These are phyloP conservation scores for Pythium apleroticum DNA, from an alignment of 352 stramenopile genomes.

Conservation along the genomic window DNA sequence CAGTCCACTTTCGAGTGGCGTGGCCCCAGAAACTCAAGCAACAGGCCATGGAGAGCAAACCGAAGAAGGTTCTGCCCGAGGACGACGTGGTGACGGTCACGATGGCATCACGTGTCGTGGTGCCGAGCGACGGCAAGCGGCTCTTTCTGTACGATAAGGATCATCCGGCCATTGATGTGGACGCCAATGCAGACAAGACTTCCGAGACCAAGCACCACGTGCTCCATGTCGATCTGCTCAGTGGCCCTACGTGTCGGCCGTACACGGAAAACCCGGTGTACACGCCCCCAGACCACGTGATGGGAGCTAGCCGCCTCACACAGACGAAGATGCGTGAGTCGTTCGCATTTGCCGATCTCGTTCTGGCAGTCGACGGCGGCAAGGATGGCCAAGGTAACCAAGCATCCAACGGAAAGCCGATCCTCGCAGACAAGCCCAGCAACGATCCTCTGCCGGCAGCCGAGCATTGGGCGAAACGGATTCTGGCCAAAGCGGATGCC, in stretches of 20 bases:
- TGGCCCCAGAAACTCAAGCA: slow-evolving; percentile 71
- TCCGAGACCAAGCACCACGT: slow-evolving; percentile 33
- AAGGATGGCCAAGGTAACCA: slow-evolving; percentile 8
- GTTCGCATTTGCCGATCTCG: slow-evolving; percentile 68
- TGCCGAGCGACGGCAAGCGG: slow-evolving; percentile 76
- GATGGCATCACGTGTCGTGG: slow-evolving; percentile 59
- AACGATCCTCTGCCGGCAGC: slow-evolving; percentile 25
- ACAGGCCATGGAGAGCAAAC: slow-evolving; percentile 53
- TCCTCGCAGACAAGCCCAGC: slow-evolving; percentile 9
- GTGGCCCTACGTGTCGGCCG: slow-evolving; percentile 53
- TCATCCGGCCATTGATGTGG: slow-evolving; percentile 28
- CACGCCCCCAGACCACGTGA: slow-evolving; percentile 45
- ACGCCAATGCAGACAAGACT: slow-evolving; percentile 8
- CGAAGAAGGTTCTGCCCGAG: slow-evolving; percentile 49
- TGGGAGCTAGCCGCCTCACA: slow-evolving; percentile 11
- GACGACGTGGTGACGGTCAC: slow-evolving; percentile 80
- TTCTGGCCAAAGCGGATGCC: slow-evolving; percentile 52
- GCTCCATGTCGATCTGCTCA: slow-evolving; percentile 72
- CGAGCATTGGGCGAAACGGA: slow-evolving; percentile 58
- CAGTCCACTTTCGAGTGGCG: slow-evolving; percentile 71
- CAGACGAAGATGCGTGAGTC: slow-evolving; percentile 41
- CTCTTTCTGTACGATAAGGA: slow-evolving; percentile 72
- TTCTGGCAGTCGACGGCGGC: slow-evolving; percentile 40
- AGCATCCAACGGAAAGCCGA: slow-evolving; percentile 8
- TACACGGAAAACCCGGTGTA: slow-evolving; percentile 82